Percentiles rank a stretch among this genome's conserved stretches.
Evolutionary conservation across 164 flowering plant species (phyloP).

Genomic region (Hamamelis virginiana): DNA sequence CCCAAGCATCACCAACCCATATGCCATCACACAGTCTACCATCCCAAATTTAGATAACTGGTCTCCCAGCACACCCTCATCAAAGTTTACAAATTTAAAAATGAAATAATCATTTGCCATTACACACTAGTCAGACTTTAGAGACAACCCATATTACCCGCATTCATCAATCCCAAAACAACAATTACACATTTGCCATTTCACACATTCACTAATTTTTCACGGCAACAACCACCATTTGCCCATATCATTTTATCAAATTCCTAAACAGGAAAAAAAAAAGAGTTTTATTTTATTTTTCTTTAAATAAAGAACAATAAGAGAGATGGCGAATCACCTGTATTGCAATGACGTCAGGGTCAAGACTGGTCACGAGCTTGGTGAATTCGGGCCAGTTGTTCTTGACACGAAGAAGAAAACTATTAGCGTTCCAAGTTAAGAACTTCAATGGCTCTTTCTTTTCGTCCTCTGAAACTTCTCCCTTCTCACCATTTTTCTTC

Average conservation of each 20-base stretch:
- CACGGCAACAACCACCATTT: too few species aligned
- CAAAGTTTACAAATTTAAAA: neutral
- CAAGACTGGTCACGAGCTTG: conserved; percentile 52
- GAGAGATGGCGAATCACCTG: conserved; percentile 48
- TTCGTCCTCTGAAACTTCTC: conserved; percentile 6
- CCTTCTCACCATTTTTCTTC: conserved; percentile 15
- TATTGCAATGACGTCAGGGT: conserved; percentile 91
- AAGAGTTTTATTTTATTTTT: neutral
- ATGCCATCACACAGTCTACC: neutral
- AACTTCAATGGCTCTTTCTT: conserved; percentile 76
- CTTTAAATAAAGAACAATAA: neutral
- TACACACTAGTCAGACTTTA: too few species aligned
- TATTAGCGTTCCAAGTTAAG: conserved; percentile 95
- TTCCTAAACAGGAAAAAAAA: neutral
- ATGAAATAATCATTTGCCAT: too few species aligned
- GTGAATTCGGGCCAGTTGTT: conserved; percentile 82
- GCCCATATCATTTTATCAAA: neutral
- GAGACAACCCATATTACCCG: too few species aligned
- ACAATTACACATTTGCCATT: too few species aligned
- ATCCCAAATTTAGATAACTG: too few species aligned
- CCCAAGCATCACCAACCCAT: neutral
- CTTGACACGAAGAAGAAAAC: conserved; percentile 85
- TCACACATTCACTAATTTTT: too few species aligned
- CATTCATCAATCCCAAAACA: too few species aligned
- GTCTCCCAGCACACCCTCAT: neutral